These are phyloP conservation scores for Immersiporthe knoxdaviesiana DNA, from an alignment of 2,329 filamentous ascomycete species.

Conservation along the genomic window DNA sequence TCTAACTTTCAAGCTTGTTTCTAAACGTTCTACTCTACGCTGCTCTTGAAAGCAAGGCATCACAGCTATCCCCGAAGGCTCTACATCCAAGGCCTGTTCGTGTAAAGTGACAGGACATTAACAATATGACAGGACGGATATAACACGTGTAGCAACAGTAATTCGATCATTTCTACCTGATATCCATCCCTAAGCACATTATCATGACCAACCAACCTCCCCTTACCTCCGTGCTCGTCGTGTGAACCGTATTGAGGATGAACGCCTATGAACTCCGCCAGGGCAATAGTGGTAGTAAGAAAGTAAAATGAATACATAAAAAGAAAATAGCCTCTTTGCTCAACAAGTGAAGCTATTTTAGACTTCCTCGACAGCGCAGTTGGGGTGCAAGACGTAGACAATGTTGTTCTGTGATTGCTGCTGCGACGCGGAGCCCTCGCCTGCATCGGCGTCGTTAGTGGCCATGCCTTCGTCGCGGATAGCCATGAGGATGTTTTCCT, in stretches of 20 bases:
- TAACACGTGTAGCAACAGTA: background rate
- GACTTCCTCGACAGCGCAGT: conserved; percentile 78
- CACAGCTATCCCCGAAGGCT: background rate
- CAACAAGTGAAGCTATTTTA: conserved; percentile 34
- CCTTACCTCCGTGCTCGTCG: conserved; percentile 1
- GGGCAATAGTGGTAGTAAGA: background rate
- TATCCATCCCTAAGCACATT: conserved; percentile 13
- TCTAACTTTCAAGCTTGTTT: background rate
- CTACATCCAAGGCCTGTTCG: background rate
- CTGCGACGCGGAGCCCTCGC: conserved; percentile 48
- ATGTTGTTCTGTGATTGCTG: conserved; percentile 52
- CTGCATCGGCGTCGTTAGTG: conserved; percentile 47
- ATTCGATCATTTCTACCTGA: background rate
- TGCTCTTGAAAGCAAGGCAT: background rate
- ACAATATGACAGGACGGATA: background rate
- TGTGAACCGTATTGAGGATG: background rate
- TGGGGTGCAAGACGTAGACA: conserved; percentile 91
- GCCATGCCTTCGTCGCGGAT: conserved; percentile 65
- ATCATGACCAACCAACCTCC: conserved; percentile 13
- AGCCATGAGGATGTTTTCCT: conserved; percentile 88
- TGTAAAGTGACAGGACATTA: background rate
- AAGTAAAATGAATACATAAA: background rate
- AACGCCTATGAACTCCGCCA: background rate
- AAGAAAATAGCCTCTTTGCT: conserved; percentile 3
- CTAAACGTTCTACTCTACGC: background rate